These are phyloP conservation scores for Coniochaeta sp. DNA, from an alignment of 2,329 filamentous ascomycete species.

Conservation along the genomic window DNA sequence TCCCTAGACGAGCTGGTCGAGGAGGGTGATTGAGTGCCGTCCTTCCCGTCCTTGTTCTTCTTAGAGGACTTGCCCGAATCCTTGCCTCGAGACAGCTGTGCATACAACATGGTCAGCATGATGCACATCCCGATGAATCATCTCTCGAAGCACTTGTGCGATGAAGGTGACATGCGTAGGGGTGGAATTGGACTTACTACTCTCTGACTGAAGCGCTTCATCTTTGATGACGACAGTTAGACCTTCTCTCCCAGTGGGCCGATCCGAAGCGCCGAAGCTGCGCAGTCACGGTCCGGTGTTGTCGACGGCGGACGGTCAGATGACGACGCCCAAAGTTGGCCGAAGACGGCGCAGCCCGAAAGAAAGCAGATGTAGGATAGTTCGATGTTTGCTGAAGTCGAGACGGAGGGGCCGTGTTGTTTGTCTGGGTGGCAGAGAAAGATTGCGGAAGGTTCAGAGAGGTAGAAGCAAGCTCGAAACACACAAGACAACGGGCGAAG, in stretches of 20 bases:
- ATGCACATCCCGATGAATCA: too few relatives aligned
- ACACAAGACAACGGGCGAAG: too few relatives aligned
- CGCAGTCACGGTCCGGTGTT: neutral
- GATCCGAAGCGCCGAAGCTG: conserved; percentile 19
- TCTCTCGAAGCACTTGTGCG: too few relatives aligned
- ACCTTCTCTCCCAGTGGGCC: conserved; percentile 10
- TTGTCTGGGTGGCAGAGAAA: neutral
- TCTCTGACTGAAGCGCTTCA: conserved; percentile 97
- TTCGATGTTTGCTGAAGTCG: neutral
- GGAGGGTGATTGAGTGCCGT: conserved; percentile 75
- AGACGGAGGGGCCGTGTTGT: neutral
- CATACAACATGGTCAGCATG: conserved; percentile 46
- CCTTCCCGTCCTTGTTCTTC: conserved; percentile 66
- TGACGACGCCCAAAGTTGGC: neutral
- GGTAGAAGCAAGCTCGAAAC: neutral
- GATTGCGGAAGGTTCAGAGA: neutral
- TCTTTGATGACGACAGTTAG: conserved; percentile 44
- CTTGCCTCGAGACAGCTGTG: conserved; percentile 86
- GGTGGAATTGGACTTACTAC: conserved; percentile 61
- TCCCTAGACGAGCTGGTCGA: conserved; percentile 44
- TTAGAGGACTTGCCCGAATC: conserved; percentile 76
- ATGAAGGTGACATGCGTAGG: conserved; percentile 11
- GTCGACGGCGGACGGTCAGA: neutral
- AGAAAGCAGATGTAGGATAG: neutral
- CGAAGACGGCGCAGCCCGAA: neutral